A percentile compares a stretch with the other conserved stretches of the same genome.
These are phyloP conservation scores for Aspergillus uvarum DNA, from an alignment of 2,329 filamentous ascomycete genomes.

Conservation along the genomic window DNA sequence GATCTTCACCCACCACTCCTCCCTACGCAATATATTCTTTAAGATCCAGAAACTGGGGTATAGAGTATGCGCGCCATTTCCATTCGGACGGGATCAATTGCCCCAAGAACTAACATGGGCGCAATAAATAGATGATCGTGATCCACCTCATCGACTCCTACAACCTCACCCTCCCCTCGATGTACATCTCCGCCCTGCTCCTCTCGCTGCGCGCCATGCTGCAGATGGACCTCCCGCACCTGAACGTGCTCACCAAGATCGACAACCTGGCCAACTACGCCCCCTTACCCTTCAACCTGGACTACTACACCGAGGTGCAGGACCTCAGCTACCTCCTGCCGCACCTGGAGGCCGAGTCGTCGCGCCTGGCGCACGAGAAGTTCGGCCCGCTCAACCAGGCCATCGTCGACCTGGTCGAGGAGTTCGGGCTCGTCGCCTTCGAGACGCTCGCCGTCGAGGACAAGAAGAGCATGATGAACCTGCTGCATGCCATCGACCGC, in stretches of 20 bases:
- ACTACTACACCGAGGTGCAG: constrained; percentile 97
- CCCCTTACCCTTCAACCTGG: constrained; percentile 87
- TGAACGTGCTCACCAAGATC: constrained; percentile 97
- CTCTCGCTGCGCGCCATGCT: constrained; percentile 95
- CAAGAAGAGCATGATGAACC: constrained; percentile 92
- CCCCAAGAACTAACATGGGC: too few relatives aligned
- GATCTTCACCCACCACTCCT: constrained; percentile 92
- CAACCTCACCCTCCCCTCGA: constrained; percentile 84
- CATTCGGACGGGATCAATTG: not conserved
- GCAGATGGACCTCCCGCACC: constrained; percentile 92
- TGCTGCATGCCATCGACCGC: constrained; percentile 84
- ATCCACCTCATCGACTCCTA: constrained; percentile 93
- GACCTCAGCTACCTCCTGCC: constrained; percentile 83
- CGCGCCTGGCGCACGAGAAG: constrained; percentile 67
- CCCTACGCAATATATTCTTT: constrained; percentile 87
- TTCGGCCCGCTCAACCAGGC: constrained; percentile 83
- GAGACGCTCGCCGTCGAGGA: constrained; percentile 95
- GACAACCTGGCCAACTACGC: constrained; percentile 87
- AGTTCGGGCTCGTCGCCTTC: constrained; percentile 85
- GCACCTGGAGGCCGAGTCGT: constrained; percentile 74
- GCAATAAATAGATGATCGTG: constrained; percentile 70
- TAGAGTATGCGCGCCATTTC: constrained; percentile 61
- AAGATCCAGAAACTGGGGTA: constrained; percentile 87
- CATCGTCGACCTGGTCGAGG: constrained; percentile 81
- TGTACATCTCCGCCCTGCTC: constrained; percentile 92